phyloP scores from a whole-genome alignment of 164 flowering plant genomes.

The Aristolochia californica region DNA sequence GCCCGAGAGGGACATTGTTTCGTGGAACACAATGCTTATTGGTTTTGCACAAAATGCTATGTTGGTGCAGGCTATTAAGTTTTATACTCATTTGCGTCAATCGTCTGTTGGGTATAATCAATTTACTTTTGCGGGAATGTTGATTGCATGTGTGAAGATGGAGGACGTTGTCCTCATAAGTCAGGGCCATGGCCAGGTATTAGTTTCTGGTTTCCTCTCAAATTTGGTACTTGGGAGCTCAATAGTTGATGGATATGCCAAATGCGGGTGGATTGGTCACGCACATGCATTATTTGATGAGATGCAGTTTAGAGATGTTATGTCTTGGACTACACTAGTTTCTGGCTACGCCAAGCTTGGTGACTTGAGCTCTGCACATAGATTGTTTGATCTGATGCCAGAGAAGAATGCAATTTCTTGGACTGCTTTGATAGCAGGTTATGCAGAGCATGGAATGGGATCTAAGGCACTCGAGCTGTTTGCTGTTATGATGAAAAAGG shows the following conservation, averaged over 20 bases:
- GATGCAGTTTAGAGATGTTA: conserved; percentile 43
- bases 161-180: conserved; percentile 29
- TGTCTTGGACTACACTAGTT: conserved; percentile 61
- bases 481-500: conserved; percentile 29
- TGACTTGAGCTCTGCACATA: conserved; percentile 42
- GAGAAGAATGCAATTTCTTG: conserved; percentile 59
- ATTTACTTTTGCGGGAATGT: conserved; percentile 58
- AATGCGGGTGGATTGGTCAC: conserved; percentile 39
- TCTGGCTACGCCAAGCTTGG: conserved; percentile 65
- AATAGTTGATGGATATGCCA: conserved; percentile 56
- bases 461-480: conserved; percentile 42
- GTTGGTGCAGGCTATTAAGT: conserved; percentile 33
- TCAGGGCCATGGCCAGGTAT: conserved; percentile 63
- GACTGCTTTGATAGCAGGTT: conserved; percentile 65
- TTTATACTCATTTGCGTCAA: conserved; percentile 35
- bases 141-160: conserved; percentile 50
- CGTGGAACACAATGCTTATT: conserved; percentile 74
- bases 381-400: conserved; percentile 57
- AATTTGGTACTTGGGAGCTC: conserved; percentile 55
- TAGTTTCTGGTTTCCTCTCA: conserved; percentile 37
- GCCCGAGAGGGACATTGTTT: conserved; percentile 57
- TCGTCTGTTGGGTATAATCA: conserved; percentile 34
- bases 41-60: conserved; percentile 38
- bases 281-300: conserved; percentile 51
- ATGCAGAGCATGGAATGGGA: conserved; percentile 42